Conservation (phyloP, 805 yeast genomes). For the Saccharomycopsis sp. region DNA sequence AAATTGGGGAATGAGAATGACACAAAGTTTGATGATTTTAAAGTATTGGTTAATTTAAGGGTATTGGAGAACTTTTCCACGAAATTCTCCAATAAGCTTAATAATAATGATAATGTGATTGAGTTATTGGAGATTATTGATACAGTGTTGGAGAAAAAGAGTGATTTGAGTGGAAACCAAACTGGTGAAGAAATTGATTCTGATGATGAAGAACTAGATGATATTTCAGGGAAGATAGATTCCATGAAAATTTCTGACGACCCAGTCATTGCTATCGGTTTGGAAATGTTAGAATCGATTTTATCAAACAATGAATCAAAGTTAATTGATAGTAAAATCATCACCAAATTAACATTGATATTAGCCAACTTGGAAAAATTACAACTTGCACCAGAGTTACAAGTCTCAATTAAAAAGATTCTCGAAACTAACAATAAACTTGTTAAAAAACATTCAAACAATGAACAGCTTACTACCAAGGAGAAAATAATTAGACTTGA, state of each 20-base stretch:
- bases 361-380: conserved; percentile 16
- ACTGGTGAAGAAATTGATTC: conserved; percentile 28
- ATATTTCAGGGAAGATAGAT: neutral
- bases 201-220: conserved; percentile 32
- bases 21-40: conserved; percentile 25
- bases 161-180: neutral
- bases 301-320: conserved; percentile 27
- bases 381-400: neutral
- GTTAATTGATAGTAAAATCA: conserved; percentile 8
- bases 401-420: neutral
- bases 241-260: conserved; percentile 26
- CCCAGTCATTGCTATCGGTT: conserved; percentile 28
- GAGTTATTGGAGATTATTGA: conserved; percentile 48
- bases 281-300: conserved; percentile 35
- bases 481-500: conserved; percentile 18
- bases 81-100: conserved; percentile 44
- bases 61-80: conserved; percentile 56
- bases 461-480: neutral
- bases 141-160: conserved; percentile 30
- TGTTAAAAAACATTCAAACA: neutral
- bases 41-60: conserved; percentile 51
- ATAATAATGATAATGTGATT: conserved; percentile 33
- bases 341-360: conserved; percentile 28
- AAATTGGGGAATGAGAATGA: neutral
- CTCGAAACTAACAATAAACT: conserved; percentile 6